phyloP scores from a whole-genome alignment of 202 grass and related monocot genomes.

The Elaeis oleifera region DNA sequence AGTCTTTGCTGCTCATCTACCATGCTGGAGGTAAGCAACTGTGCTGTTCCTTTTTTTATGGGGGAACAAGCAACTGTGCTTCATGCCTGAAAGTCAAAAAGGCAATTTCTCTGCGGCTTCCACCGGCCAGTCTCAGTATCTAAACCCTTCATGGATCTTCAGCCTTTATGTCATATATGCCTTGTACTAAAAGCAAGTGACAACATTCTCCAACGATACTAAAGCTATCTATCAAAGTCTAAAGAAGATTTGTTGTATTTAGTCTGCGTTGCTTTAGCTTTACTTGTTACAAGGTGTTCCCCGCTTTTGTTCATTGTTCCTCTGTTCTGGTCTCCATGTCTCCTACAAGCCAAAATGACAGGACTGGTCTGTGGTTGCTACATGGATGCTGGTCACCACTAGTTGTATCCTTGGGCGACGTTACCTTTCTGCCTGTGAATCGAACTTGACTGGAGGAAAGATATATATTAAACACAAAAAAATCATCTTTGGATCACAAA shows the following conservation, averaged over 20 bases:
- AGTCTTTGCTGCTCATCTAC: too few relatives aligned
- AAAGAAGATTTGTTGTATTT: constrained; percentile 52
- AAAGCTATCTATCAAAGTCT: constrained; percentile 44
- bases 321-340: constrained; percentile 26
- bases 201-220: constrained; percentile 32
- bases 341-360: neutral
- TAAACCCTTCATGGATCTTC: neutral
- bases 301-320: constrained; percentile 59
- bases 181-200: constrained; percentile 71
- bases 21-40: neutral
- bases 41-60: neutral
- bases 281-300: constrained; percentile 33
- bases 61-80: neutral
- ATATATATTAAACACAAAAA: too few relatives aligned
- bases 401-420: neutral
- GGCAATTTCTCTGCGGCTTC: neutral
- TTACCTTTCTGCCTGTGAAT: too few relatives aligned
- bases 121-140: neutral
- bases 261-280: constrained; percentile 37
- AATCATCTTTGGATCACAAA: too few relatives aligned
- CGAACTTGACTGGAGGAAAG: too few relatives aligned
- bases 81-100: constrained; percentile 2
- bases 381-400: constrained; percentile 18
- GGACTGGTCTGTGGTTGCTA: constrained; percentile 26
- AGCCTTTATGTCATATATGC: constrained; percentile 36